phyloP scores from a whole-genome alignment of 2,329 filamentous ascomycete species.

The Tolypocladium endophyticum region DNA sequence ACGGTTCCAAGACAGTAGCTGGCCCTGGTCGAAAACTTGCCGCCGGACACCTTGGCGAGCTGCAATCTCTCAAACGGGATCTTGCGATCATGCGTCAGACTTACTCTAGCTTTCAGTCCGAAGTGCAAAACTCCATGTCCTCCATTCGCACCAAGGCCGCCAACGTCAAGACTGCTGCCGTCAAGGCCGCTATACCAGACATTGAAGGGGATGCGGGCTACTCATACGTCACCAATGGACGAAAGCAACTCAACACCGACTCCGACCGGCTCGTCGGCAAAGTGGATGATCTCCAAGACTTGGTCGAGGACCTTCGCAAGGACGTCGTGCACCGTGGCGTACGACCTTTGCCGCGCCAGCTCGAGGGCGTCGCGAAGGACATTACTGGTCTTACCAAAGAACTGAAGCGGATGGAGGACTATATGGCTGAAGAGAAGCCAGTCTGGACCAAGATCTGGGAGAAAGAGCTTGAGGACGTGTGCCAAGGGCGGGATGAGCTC shows the following conservation, averaged over 20 bases:
- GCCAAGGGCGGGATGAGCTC: constrained; percentile 87
- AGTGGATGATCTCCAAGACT: constrained; percentile 94
- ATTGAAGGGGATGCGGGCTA: constrained; percentile 72
- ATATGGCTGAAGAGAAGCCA: constrained; percentile 82
- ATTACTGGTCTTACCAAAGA: constrained; percentile 73
- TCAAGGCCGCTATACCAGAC: constrained; percentile 59
- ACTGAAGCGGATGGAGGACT: constrained; percentile 89
- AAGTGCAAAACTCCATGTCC: constrained; percentile 81
- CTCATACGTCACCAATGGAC: constrained; percentile 73
- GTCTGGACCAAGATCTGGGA: constrained; percentile 99
- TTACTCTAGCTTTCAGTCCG: constrained; percentile 81
- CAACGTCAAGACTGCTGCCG: constrained; percentile 66
- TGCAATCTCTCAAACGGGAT: constrained; percentile 76
- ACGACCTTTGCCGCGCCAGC: constrained; percentile 77
- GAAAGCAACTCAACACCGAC: constrained; percentile 77
- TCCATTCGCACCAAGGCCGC: constrained; percentile 71
- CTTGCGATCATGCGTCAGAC: constrained; percentile 87
- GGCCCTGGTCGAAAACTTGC: constrained; percentile 34
- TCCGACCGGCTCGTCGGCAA: constrained; percentile 83
- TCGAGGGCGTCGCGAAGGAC: constrained; percentile 83
- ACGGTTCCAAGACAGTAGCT: constrained; percentile 24
- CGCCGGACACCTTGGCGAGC: constrained; percentile 59
- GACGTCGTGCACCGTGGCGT: constrained; percentile 92
- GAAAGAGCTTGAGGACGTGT: constrained; percentile 90
- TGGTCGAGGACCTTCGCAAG: constrained; percentile 93